phyloP scores from a whole-genome alignment of 2,329 filamentous ascomycete genomes.

The Scytalidium sp. region DNA sequence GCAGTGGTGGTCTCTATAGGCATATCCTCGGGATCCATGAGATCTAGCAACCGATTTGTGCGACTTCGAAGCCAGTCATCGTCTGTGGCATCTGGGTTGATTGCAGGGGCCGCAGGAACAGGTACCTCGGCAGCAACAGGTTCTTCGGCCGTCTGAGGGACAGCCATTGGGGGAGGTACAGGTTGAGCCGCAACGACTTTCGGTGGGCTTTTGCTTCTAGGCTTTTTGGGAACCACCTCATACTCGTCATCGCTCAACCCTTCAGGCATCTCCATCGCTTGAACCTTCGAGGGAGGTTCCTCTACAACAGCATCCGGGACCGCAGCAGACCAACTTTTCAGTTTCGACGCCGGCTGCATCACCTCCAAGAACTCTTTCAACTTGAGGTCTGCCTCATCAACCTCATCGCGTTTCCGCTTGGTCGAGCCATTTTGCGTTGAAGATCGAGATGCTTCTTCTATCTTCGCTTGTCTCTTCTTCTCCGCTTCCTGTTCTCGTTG shows the following conservation, averaged over 20 bases:
- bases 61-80: conserved; percentile 89
- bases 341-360: conserved; percentile 68
- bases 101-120: conserved; percentile 21
- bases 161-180: conserved; percentile 1
- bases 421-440: conserved; percentile 29
- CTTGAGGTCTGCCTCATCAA: conserved; percentile 68
- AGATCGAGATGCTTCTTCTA: conserved; percentile 15
- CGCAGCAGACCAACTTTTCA: conserved; percentile 61
- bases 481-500: conserved; percentile 31
- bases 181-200: conserved; percentile 2
- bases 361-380: conserved; percentile 82
- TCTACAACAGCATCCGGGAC: conserved; percentile 34
- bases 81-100: conserved; percentile 37
- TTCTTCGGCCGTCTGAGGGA: conserved; percentile 5
- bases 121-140: conserved; percentile 1
- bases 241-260: conserved; percentile 74
- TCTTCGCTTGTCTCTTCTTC: conserved; percentile 15
- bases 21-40: conserved; percentile 57
- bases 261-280: conserved; percentile 41
- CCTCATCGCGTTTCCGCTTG: conserved; percentile 66
- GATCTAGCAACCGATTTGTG: conserved; percentile 80
- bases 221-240: conserved; percentile 58
- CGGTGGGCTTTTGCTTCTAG: conserved; percentile 30
- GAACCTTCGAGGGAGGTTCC: conserved; percentile 38
- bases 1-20: conserved; percentile 17